Evolutionary conservation across 345 rosid species (phyloP).

Genomic region (Eucalyptus caleyi): DNA sequence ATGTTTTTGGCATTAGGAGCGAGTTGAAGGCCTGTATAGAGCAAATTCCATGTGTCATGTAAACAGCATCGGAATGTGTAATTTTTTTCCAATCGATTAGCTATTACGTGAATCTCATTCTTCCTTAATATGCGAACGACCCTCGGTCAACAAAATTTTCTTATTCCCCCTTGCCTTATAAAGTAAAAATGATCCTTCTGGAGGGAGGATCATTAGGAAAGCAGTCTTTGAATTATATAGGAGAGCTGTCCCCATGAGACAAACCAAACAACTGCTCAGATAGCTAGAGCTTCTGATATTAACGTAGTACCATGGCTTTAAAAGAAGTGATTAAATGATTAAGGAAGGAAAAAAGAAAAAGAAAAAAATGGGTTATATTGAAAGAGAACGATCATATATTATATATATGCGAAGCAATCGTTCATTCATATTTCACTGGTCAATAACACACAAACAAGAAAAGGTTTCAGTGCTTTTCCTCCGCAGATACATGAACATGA

Average conservation of each 20-base stretch:
- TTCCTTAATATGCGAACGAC: background rate
- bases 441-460: background rate
- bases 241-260: slow-evolving; percentile 28
- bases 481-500: background rate
- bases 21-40: background rate
- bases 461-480: background rate
- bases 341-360: background rate
- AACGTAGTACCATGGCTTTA: slow-evolving; percentile 30
- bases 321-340: background rate
- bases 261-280: slow-evolving; percentile 4
- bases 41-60: background rate
- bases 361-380: background rate
- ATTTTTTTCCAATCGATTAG: background rate
- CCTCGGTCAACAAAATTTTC: background rate
- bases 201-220: slow-evolving; percentile 11
- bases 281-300: slow-evolving; percentile 9
- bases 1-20: background rate
- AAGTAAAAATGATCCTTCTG: background rate
- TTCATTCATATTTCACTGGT: background rate
- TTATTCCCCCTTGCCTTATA: background rate
- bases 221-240: slow-evolving; percentile 10
- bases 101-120: background rate
- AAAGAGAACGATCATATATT: background rate
- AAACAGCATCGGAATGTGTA: background rate
- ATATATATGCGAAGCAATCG: background rate